Base-by-base conservation (phyloP, 225 moss, liverwort and hornwort species). In the Pseudoscleropodium purum region DNA sequence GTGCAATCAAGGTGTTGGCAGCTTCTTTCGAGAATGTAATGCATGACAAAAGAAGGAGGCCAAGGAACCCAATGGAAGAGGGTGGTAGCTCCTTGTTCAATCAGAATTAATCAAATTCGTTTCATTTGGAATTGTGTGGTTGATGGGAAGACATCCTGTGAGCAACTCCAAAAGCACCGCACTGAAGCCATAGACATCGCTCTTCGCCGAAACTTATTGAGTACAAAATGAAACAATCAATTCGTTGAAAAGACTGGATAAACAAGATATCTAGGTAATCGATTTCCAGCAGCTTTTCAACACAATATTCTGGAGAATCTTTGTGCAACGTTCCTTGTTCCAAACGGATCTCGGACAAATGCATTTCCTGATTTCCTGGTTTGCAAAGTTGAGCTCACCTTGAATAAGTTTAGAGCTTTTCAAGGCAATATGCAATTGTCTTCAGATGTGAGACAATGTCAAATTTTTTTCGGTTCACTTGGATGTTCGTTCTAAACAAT, bases 101-200 rank as follows among this genome's bases (percentile, higher is more conserved):
- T 92, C 87, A 45, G 91, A 93, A 29, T 94, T 91, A 62, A 91
- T 94, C 2, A 87, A 47, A 59, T 92, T 82, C 6, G 8, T 49
- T 74, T 85, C 49, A 43, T 84, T 79, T 11, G 81, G 74, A 67
- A 33, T 31, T 6, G 67, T 33, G 27, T 4, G 27, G 18, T 51
- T 8, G 5, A 89, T 88, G 11, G 5, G 13, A 34, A 51, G 34
- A 33, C 20, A 5, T 34, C 21, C 7, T 76, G 21, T 51, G 20
- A 76, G 13, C 21, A 51, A 34, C 34, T 51, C 51, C 34, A 34
- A 21, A 51, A 33, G 34, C 34, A 34, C 51, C 33, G 8, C 84
- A 56, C 56, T 4, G 10, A 54, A 69, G 56, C 56, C 30, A 13
- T 65, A n/a, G 52, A 39, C 31, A 39, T 84, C 10, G 15, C 56